Conservation (phyloP, 305 asterid genomes). For the Solanum chacoense region DNA sequence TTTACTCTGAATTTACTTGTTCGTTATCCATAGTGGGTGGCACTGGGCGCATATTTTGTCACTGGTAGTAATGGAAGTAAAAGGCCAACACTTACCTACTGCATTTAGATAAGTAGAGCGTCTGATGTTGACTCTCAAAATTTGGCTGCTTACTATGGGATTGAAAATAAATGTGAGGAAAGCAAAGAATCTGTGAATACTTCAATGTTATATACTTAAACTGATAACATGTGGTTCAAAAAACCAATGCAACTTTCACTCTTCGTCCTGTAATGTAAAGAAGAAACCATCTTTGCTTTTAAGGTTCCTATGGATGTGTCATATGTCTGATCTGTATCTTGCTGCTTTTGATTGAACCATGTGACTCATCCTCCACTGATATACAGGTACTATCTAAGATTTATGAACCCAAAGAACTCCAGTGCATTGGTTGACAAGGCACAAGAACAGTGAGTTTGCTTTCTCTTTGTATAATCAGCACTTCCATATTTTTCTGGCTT, state of each 20-base stretch:
- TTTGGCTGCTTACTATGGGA: background rate
- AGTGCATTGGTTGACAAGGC: constrained; percentile 69
- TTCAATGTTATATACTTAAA: background rate
- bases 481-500: background rate
- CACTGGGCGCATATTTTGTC: background rate
- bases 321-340: background rate
- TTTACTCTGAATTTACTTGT: background rate
- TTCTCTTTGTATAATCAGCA: background rate
- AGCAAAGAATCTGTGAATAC: background rate
- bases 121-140: background rate
- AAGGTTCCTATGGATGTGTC: background rate
- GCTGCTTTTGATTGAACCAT: background rate
- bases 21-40: background rate
- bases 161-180: background rate
- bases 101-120: background rate
- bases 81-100: background rate
- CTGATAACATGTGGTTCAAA: background rate
- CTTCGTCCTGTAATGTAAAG: background rate
- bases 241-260: background rate
- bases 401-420: constrained; percentile 88
- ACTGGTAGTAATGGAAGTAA: background rate
- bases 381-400: constrained; percentile 91
- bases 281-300: background rate
- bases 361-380: background rate
- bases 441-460: constrained; percentile 58